Conservation (phyloP, 2,329 filamentous ascomycete species). For the Sporothrix luriei region DNA sequence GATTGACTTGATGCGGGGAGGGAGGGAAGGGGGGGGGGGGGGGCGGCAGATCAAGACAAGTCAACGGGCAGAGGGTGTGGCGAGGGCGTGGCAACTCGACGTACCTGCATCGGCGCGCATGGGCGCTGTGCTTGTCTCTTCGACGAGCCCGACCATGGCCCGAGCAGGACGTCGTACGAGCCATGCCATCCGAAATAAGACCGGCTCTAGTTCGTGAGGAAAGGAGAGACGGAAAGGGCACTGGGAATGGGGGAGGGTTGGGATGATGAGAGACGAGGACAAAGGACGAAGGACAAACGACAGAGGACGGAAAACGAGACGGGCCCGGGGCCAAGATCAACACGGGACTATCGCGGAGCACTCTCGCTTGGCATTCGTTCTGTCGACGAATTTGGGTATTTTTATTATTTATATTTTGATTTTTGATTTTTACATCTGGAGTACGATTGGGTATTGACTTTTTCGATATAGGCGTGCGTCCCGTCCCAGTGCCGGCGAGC, state of each 20-base stretch:
- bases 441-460: too few relatives aligned
- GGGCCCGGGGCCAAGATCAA: not conserved
- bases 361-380: not conserved
- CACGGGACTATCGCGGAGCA: not conserved
- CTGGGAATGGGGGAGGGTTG: not conserved
- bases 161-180: not conserved
- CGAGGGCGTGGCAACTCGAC: not conserved
- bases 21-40: too few relatives aligned
- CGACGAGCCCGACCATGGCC: slow-evolving; percentile 14
- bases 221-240: not conserved
- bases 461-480: too few relatives aligned
- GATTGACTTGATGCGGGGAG: not conserved
- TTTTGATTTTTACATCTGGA: not conserved
- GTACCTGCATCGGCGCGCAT: not conserved
- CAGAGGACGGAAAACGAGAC: too few relatives aligned
- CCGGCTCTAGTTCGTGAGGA: not conserved
- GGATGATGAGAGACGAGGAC: too few relatives aligned
- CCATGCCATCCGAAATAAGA: not conserved
- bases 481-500: too few relatives aligned
- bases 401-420: not conserved
- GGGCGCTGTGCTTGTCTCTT: slow-evolving; percentile 15
- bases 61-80: not conserved
- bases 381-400: not conserved
- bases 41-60: not conserved
- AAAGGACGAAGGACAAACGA: too few relatives aligned